These are phyloP conservation scores for Epichloe festucae DNA, from an alignment of 2,329 filamentous ascomycete species.

Conservation along the genomic window DNA sequence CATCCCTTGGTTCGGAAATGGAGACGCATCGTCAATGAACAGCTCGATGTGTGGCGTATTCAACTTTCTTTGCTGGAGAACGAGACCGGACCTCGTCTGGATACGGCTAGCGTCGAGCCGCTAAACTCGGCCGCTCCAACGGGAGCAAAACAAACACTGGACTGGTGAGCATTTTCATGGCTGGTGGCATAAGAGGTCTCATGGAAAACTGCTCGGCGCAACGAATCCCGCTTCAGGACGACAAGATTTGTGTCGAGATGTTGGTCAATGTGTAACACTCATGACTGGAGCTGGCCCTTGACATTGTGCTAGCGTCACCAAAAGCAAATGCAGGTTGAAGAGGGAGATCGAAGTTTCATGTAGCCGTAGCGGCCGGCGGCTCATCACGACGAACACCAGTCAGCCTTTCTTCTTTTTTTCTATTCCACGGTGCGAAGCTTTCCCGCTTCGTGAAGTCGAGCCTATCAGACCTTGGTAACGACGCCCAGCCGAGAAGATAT, in stretches of 20 bases:
- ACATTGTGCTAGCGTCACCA: neutral
- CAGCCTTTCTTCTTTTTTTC: neutral
- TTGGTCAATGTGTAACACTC: neutral
- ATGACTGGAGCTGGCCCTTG: neutral
- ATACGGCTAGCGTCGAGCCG: constrained; percentile 16
- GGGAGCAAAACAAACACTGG: constrained; percentile 20
- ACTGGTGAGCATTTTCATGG: constrained; percentile 21
- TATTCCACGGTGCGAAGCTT: neutral
- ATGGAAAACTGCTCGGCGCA: too few species aligned
- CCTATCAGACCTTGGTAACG: neutral
- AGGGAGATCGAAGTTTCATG: neutral
- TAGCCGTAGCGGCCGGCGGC: neutral
- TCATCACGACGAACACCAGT: neutral
- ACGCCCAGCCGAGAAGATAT: neutral
- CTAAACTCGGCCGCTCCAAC: constrained; percentile 12
- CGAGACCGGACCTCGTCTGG: constrained; percentile 18
- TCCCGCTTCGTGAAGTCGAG: too few species aligned
- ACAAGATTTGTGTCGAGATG: neutral
- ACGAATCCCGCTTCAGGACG: neutral
- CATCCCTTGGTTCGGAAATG: constrained; percentile 58
- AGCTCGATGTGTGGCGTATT: constrained; percentile 22
- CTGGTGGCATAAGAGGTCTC: neutral
- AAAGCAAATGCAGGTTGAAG: neutral
- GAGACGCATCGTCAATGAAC: constrained; percentile 26
- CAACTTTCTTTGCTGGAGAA: constrained; percentile 20